These are phyloP conservation scores for Orbilia quercus DNA, from an alignment of 2,329 filamentous ascomycete genomes.

Conservation along the genomic window DNA sequence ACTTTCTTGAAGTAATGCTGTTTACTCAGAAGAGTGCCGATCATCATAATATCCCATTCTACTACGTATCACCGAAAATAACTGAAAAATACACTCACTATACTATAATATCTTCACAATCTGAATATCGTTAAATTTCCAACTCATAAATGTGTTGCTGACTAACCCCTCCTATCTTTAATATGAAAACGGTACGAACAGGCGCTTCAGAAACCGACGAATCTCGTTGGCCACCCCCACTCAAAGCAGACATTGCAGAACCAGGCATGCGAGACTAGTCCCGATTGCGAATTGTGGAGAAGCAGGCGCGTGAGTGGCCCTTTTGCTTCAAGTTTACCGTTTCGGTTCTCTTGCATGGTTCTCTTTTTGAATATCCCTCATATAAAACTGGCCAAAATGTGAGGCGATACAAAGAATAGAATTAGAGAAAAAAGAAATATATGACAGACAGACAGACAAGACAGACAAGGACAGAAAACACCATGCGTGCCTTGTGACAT, in stretches of 20 bases:
- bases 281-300: slow-evolving; percentile 57
- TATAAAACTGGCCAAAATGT: slow-evolving; percentile 44
- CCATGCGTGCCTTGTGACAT: slow-evolving; percentile 55
- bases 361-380: slow-evolving; percentile 51
- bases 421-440: not conserved
- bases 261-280: slow-evolving; percentile 34
- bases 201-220: slow-evolving; percentile 2
- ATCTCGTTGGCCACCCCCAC: slow-evolving; percentile 32
- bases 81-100: no score
- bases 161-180: slow-evolving; percentile 22
- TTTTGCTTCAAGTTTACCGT: slow-evolving; percentile 14
- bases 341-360: slow-evolving; percentile 27
- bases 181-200: not conserved
- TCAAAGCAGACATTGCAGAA: not conserved
- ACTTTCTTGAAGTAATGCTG: no score
- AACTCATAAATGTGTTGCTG: slow-evolving; percentile 48
- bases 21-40: no score
- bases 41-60: no score
- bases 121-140: not conserved
- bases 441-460: no score
- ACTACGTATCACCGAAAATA: no score
- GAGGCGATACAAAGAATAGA: slow-evolving; percentile 27
- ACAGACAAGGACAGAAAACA: slow-evolving; percentile 6
- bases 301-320: slow-evolving; percentile 48
- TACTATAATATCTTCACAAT: not conserved